Base-by-base conservation (phyloP, 495 filamentous ascomycete species). In the Trichocladium antarcticum region DNA sequence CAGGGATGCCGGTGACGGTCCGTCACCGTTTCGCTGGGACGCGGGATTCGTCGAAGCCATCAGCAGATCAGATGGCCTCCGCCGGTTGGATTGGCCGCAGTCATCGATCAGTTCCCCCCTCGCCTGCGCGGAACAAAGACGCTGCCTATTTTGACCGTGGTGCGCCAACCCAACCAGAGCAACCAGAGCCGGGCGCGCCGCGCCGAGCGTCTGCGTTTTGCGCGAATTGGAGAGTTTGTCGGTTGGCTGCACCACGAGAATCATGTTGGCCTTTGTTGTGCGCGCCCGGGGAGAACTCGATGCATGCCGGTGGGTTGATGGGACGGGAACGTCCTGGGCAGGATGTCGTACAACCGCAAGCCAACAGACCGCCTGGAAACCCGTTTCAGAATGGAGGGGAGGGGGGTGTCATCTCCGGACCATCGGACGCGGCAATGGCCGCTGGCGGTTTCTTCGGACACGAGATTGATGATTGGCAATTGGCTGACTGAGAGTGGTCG, bases 11-110 rank as follows among this genome's bases (percentile, higher is more conserved):
- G 21, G 47, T 37, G 47, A 50, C 47, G 46, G 31, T 21, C 52
- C 50, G 49, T 54, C 54, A 55, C 50, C 51, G 57, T 57, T 58
- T 59, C 42, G 51, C 51, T 54, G 54, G 52, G 41, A 54, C 37
- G 47, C 24, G 50, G 50, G 50, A 48, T 42, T 32, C 21, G 37
- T 38, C 27, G 4, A 19, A 28, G 21, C 21, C 21, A 17, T 3
- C n/a, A 35, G 27, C 27, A 29, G n/a, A n/a, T n/a, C n/a, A n/a
- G n/a, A n/a, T 27, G 3, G 24, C 24, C 24, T 27, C 24, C 4
- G 24, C 24, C 24, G 19, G 28, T 24, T 34, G 12, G 34, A 40
- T 17, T 17, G 10, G 22, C 45, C 46, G 46, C 27, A 36, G 14
- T 7, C 12, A 21, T 5, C 36, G 27, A 15, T 19, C 28, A 29